Conservation (phyloP, 345 rosid genomes). For the Gynandropsis gynandra region DNA sequence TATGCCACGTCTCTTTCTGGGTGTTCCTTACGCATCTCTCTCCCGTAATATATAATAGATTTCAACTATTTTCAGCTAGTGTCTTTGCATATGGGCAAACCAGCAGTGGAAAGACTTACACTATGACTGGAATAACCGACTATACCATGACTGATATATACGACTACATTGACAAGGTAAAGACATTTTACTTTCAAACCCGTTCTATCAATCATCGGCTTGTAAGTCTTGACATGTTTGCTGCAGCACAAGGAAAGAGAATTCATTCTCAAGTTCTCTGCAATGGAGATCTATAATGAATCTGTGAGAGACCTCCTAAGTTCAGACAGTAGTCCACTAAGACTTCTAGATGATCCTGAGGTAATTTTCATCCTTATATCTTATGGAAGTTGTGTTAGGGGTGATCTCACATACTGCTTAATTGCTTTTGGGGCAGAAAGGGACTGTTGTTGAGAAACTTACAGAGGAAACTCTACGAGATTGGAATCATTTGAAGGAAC, state of each 20-base stretch:
- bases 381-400: slow-evolving; percentile 13
- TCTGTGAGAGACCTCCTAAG: slow-evolving; percentile 88
- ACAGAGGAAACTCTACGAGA: slow-evolving; percentile 65
- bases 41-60: slow-evolving; percentile 3
- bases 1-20: slow-evolving; percentile 4
- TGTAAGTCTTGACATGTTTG: slow-evolving; percentile 4
- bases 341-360: slow-evolving; percentile 94
- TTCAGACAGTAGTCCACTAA: slow-evolving; percentile 57
- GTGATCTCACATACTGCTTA: slow-evolving; percentile 17
- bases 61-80: slow-evolving; percentile 54
- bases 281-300: slow-evolving; percentile 94
- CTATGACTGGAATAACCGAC: slow-evolving; percentile 84
- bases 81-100: slow-evolving; percentile 98
- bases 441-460: slow-evolving; percentile 84
- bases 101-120: slow-evolving; percentile 92
- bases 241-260: slow-evolving; percentile 77
- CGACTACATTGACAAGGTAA: slow-evolving; percentile 65
- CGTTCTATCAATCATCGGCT: slow-evolving; percentile 2
- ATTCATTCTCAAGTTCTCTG: slow-evolving; percentile 71
- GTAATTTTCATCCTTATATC: slow-evolving; percentile 37
- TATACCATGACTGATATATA: slow-evolving; percentile 70
- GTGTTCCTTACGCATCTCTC: slow-evolving; percentile 26
- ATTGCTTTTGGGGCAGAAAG: slow-evolving; percentile 50
- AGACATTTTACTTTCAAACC: slow-evolving; percentile 8
- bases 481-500: slow-evolving; percentile 75